Base-by-base conservation (phyloP, 495 filamentous ascomycete species). In the Penicillium diatomitis region DNA sequence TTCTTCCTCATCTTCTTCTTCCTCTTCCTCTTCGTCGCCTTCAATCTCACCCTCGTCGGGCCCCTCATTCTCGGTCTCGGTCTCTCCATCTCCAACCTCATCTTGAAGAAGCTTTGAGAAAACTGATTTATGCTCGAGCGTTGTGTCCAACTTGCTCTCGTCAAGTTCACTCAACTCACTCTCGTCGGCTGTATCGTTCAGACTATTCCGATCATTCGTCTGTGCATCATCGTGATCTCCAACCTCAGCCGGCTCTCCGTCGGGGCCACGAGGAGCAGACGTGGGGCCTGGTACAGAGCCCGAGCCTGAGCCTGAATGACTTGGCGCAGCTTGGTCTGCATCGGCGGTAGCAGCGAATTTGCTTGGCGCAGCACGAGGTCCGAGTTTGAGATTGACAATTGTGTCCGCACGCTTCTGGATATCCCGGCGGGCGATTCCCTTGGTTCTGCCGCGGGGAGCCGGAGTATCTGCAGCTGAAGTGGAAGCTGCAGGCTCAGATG, bases 151-250 rank as follows among this genome's bases (percentile, higher is more conserved):
- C 33, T 64, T 62, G 51, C 67, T 68, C 29, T 78, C 75, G 32
- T 79, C 75, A 4, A 83, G 75, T 46, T 90, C 86, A 46, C 83
- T 88, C 6, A 90, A 66, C 50, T 90, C 86, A 59, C 84, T 89
- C 65, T 90, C 87, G 53, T 89, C 86, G 0, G 83, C 87, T 44
- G 79, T 84, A 47, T 88, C 87, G 50, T 87, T 83, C 9, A 86
- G 61, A 55, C 80, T 86, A 9, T 78, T 75, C 5, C 70, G 72
- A 41, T 72, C 74, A 32, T 62, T 69, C 30, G 67, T 68, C 20
- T 60, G 62, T 43, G 37, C 66, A 46, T 45, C 50, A 30, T 28
- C 46, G 5, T 33, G 32, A 41, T 61, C 61, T 4, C 53, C 64
- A 10, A 46, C 47, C 5, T 35, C 11, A 37, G 56, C 38, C 10